Evolutionary conservation across 2,329 filamentous ascomycete genomes (phyloP).

Genomic region (Aspergillus calidoustus): DNA sequence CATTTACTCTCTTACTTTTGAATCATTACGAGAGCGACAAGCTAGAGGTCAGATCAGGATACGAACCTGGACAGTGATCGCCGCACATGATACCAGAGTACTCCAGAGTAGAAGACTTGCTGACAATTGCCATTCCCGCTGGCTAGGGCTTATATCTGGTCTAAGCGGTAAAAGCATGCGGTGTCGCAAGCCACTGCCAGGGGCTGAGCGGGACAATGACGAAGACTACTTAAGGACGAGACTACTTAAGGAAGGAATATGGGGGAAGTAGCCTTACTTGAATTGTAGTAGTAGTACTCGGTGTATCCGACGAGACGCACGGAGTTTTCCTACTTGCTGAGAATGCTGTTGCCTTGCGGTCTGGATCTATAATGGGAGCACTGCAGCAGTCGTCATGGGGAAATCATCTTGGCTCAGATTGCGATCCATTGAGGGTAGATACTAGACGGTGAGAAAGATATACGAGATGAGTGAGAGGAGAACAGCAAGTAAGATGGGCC

Average conservation of each 20-base stretch:
- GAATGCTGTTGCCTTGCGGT: constrained; percentile 18
- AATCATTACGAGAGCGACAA: constrained; percentile 7
- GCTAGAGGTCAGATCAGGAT: background rate
- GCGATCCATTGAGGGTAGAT: background rate
- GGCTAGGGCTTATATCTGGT: background rate
- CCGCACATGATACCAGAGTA: background rate
- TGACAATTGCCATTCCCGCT: background rate
- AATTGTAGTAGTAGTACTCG: background rate
- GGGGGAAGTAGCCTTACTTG: background rate
- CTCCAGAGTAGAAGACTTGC: background rate
- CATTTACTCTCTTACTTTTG: constrained; percentile 21
- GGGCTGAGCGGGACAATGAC: background rate
- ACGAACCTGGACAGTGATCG: background rate
- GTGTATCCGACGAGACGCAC: background rate
- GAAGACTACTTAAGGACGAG: background rate
- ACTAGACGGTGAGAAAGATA: background rate
- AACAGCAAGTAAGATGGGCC: background rate
- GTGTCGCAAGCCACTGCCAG: background rate
- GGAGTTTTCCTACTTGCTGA: constrained; percentile 4
- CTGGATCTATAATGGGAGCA: constrained; percentile 15
- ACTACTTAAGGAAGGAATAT: background rate
- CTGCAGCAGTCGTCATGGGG: constrained; percentile 9
- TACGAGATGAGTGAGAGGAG: background rate
- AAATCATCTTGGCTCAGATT: constrained; percentile 5
- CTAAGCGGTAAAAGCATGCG: background rate